Evolutionary conservation across 192 early-diverging fungal species (phyloP).

Genomic region (Mortierella antarctica): DNA sequence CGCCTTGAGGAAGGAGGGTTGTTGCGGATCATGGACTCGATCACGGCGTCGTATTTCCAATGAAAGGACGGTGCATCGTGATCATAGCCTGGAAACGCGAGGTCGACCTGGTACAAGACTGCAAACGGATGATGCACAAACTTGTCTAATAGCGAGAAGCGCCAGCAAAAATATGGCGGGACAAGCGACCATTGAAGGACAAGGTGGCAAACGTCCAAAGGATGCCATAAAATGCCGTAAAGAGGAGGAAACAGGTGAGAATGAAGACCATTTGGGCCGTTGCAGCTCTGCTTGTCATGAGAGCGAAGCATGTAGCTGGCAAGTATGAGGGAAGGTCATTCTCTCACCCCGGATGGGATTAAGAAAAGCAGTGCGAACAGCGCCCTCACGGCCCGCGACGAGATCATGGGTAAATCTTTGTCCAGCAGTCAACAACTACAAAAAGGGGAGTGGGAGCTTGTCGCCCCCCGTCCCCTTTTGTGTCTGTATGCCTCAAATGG

Average conservation of each 20-base stretch:
- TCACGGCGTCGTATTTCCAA: constrained; percentile 57
- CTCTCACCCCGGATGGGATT: no score
- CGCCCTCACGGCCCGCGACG: neutral
- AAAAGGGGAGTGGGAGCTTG: neutral
- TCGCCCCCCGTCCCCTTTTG: constrained; percentile 8
- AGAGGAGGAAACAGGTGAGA: constrained; percentile 10
- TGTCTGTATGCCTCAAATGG: constrained; percentile 13
- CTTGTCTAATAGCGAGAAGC: constrained; percentile 54
- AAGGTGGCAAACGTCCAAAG: neutral
- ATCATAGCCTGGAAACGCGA: constrained; percentile 61
- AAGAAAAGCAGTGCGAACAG: constrained; percentile 3
- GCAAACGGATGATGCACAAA: constrained; percentile 65
- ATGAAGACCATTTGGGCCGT: constrained; percentile 4
- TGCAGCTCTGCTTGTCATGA: no score
- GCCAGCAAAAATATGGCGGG: neutral
- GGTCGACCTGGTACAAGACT: constrained; percentile 58
- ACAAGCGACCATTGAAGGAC: neutral
- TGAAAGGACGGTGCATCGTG: constrained; percentile 53
- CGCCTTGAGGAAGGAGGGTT: constrained; percentile 36
- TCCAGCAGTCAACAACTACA: constrained; percentile 18
- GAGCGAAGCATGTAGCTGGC: no score
- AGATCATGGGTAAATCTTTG: neutral
- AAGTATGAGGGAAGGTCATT: no score
- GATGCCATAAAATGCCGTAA: neutral
- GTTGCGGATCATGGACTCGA: constrained; percentile 51